Evolutionary conservation across 2,329 filamentous ascomycete genomes (phyloP).

Genomic region (Aureobasidium sp.): DNA sequence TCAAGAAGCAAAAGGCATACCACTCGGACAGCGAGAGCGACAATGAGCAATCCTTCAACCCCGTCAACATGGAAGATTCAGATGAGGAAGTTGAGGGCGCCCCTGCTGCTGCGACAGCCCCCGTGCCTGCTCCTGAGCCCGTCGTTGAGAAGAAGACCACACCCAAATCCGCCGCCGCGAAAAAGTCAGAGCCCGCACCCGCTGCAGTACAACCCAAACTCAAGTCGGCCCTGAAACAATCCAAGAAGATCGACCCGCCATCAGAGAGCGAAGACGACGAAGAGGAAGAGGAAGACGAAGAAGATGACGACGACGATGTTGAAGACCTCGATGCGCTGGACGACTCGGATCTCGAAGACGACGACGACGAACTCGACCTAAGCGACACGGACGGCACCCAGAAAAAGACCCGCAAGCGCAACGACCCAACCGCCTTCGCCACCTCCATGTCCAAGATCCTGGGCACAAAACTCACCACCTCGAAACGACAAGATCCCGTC

Average conservation of each 20-base stretch:
- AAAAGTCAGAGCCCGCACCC: not conserved
- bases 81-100: constrained; percentile 32
- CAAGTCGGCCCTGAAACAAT: constrained; percentile 11
- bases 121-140: constrained; percentile 19
- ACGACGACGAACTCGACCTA: constrained; percentile 32
- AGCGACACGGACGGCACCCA: constrained; percentile 23
- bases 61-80: constrained; percentile 42
- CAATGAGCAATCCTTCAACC: constrained; percentile 35
- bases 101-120: not conserved
- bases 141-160: not conserved
- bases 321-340: constrained; percentile 32
- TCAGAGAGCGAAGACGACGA: constrained; percentile 20
- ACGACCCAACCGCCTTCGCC: constrained; percentile 85
- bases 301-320: constrained; percentile 27
- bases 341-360: constrained; percentile 24
- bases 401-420: constrained; percentile 65
- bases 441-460: constrained; percentile 92
- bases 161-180: not conserved
- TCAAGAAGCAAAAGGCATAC: constrained; percentile 56
- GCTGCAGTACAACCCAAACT: constrained; percentile 3
- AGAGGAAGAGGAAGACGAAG: constrained; percentile 23
- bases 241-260: constrained; percentile 3
- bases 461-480: constrained; percentile 73
- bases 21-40: constrained; percentile 54
- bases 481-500: constrained; percentile 82